Evolutionary conservation across 2,329 filamentous ascomycete genomes (phyloP), one percentile per base, ranked within the genome.

Genomic region (Talaromyces sp.): DNA sequence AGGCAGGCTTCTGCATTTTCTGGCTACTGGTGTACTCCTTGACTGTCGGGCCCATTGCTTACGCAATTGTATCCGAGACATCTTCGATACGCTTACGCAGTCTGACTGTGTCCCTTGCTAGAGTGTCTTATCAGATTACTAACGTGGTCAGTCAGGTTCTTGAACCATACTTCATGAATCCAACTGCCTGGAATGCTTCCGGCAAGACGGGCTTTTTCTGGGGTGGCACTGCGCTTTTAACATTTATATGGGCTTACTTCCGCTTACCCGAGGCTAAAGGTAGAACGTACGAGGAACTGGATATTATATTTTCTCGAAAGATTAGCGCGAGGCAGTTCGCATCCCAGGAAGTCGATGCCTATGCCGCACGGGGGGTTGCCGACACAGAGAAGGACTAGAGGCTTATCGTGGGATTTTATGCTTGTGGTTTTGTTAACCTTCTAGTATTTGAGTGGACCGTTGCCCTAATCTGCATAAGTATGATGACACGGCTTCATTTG

Each of bases 301-400:
- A 76, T 59, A 66, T 75, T 13, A 46, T 78, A 40, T 78, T 78
- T 92, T 0, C 91, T 90, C 0, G 91, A 61, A 77, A 81, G 1
- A 77, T 93, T 22, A 81, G 81, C 62, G 89, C 89, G 5, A 80
- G 90, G 66, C 87, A 91, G 66, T 95, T 94, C 70, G 81, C 84
- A 1, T 72, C 63, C 28, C 82, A 82, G 0, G 63, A 77, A 36
- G 78, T 84, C 2, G 80, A 85, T 70, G 81, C 83, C 3, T 85
- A 84, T 60, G 76, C 71, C 17, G 70, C 78, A 40, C 65, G 69
- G 33, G 64, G 33, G n/a, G 22, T 52, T 10, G 41, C 53, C 9
- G n/a, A 37, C 11, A 50, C 21, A 9, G 48, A 57, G 39, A 45
- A 59, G 36, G 31, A 59, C 51, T 48, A 59, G 31, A 22, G 9